Percentiles rank a stretch among this genome's conserved stretches.
Conservation (phyloP, 1,139 yeast genomes). For the Meyerozyma sp. region DNA sequence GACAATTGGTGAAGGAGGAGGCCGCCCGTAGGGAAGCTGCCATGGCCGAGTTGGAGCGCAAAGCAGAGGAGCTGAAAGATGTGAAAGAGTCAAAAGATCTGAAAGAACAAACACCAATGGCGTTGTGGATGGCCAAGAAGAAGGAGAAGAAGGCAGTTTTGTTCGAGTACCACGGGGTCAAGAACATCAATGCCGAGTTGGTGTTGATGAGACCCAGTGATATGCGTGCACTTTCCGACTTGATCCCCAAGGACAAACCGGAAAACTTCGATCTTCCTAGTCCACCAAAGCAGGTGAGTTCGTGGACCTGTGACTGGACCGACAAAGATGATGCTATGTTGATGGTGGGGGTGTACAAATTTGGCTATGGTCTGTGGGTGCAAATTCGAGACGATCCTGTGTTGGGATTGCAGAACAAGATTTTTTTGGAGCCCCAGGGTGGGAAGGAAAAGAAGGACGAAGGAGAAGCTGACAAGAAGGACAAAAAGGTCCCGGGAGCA, state of each 20-base stretch:
- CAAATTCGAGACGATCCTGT: conserved; percentile 95
- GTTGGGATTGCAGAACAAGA: conserved; percentile 77
- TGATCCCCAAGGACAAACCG: conserved; percentile 57
- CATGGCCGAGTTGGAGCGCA: conserved; percentile 55
- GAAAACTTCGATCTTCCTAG: conserved; percentile 52
- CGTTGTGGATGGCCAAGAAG: conserved; percentile 54
- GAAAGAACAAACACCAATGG: conserved; percentile 21
- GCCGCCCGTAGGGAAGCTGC: conserved; percentile 55
- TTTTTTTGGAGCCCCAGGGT: conserved; percentile 49
- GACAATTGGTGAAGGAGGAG: conserved; percentile 59
- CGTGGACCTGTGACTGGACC: conserved; percentile 90
- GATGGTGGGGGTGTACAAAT: conserved; percentile 79
- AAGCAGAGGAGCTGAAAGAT: conserved; percentile 54
- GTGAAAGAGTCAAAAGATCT: conserved; percentile 25
- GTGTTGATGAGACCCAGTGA: conserved; percentile 79
- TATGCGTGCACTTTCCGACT: conserved; percentile 56
- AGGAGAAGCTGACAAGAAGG: conserved; percentile 18
- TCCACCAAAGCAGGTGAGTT: conserved; percentile 74
- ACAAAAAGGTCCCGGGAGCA: conserved; percentile 80
- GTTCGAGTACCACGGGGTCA: conserved; percentile 85
- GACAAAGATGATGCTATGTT: conserved; percentile 80
- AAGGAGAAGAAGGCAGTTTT: conserved; percentile 82
- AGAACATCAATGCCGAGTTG: conserved; percentile 86
- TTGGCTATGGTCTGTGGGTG: conserved; percentile 95
- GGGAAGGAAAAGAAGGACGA: conserved; percentile 33